phyloP scores from a whole-genome alignment of 164 flowering plant genomes.

The Chimonanthus praecox region DNA sequence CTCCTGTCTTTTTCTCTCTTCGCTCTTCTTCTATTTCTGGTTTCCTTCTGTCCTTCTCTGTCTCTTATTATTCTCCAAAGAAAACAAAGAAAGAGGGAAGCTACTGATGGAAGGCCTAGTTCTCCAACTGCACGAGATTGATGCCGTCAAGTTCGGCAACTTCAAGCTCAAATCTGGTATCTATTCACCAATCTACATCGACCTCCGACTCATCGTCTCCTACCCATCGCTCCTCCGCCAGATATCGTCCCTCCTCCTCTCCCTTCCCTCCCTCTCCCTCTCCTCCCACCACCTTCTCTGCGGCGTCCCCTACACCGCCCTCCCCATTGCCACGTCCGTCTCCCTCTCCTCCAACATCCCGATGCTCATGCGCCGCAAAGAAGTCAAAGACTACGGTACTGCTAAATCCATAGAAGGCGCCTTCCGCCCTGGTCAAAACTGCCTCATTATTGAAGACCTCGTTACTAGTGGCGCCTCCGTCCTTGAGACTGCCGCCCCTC shows the following conservation, averaged over 20 bases:
- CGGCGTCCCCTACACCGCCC: constrained; percentile 97
- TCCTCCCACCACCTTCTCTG: constrained; percentile 61
- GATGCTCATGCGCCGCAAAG: constrained; percentile 96
- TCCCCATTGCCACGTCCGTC: constrained; percentile 84
- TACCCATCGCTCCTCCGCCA: constrained; percentile 76
- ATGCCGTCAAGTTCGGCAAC: constrained; percentile 89
- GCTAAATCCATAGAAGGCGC: constrained; percentile 74
- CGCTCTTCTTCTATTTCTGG: too few relatives aligned
- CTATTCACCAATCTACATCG: constrained; percentile 86
- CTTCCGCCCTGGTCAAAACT: constrained; percentile 35
- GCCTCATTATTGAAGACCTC: constrained; percentile 74
- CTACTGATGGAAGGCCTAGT: constrained; percentile 62
- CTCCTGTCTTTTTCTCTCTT: too few relatives aligned
- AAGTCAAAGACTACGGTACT: constrained; percentile 83
- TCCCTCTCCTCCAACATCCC: constrained; percentile 55
- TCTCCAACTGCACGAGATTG: constrained; percentile 75
- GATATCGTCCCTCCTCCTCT: constrained; percentile 58
- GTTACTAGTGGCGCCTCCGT: constrained; percentile 96
- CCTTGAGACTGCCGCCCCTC: constrained; percentile 80
- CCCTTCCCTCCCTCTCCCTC: constrained; percentile 37
- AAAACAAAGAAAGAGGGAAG: background rate
- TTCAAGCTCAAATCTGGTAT: constrained; percentile 95
- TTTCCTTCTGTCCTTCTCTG: too few relatives aligned
- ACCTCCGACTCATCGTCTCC: constrained; percentile 92
- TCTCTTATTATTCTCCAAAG: background rate